Evolutionary conservation across 163 green algal genomes (phyloP).

Genomic region (Trebouxia gelatinosa): DNA sequence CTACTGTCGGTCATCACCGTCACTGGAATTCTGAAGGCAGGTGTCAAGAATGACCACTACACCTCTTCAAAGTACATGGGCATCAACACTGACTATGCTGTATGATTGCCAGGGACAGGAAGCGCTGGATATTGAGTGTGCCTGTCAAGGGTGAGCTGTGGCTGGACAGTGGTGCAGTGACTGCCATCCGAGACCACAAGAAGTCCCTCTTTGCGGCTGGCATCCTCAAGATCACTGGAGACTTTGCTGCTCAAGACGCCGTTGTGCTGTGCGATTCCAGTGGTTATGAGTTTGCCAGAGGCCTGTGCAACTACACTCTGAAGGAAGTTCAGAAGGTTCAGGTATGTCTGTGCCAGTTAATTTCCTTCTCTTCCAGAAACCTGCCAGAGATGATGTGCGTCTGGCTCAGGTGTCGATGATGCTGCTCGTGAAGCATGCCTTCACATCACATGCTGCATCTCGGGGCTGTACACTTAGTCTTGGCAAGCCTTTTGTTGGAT

Average conservation of each 20-base stretch:
- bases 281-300: slow-evolving; percentile 79
- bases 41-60: no score
- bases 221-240: slow-evolving; percentile 54
- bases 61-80: no score
- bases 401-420: no score
- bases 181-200: slow-evolving; percentile 63
- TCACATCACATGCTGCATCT: no score
- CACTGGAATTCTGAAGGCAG: no score
- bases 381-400: no score
- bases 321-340: slow-evolving; percentile 50
- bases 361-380: no score
- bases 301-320: slow-evolving; percentile 77
- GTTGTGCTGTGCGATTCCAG: slow-evolving; percentile 70
- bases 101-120: slow-evolving; percentile 73
- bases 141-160: slow-evolving; percentile 63
- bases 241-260: slow-evolving; percentile 62
- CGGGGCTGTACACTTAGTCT: no score
- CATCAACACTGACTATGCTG: no score
- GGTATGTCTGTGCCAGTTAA: slow-evolving; percentile 23
- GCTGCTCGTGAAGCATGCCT: no score
- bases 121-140: slow-evolving; percentile 86
- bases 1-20: no score
- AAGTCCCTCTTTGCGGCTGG: slow-evolving; percentile 84
- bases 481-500: no score
- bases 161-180: slow-evolving; percentile 74